phyloP scores from a whole-genome alignment of 495 filamentous ascomycete genomes.

The Hyaloscypha bicolor region DNA sequence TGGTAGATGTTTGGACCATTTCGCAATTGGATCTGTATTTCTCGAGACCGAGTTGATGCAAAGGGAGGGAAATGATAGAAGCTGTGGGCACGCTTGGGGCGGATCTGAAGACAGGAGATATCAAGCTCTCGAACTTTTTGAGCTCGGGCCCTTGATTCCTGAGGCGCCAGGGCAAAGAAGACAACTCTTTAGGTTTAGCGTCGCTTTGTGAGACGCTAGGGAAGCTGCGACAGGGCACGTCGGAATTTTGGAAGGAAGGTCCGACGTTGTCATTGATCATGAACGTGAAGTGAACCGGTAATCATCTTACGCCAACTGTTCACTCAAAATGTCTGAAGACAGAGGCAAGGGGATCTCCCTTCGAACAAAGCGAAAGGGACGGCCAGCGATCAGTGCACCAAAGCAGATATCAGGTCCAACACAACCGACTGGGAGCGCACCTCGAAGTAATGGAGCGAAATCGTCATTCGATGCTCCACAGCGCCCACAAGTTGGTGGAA shows the following conservation, averaged over 20 bases:
- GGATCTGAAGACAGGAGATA: slow-evolving; percentile 12
- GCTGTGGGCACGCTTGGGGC: not conserved
- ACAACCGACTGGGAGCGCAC: slow-evolving; percentile 38
- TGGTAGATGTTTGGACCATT: slow-evolving; percentile 68
- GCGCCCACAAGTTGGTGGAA: slow-evolving; percentile 31
- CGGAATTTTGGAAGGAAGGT: not conserved
- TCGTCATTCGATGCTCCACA: slow-evolving; percentile 27
- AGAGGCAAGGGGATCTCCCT: slow-evolving; percentile 74
- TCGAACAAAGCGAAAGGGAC: slow-evolving; percentile 80
- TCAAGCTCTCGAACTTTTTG: not conserved
- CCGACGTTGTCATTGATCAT: not conserved
- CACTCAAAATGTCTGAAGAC: slow-evolving; percentile 52
- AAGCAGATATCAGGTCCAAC: slow-evolving; percentile 74
- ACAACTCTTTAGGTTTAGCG: not conserved
- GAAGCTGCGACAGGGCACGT: not conserved
- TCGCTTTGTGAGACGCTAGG: not conserved
- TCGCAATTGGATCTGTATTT: slow-evolving; percentile 31
- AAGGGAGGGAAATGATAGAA: slow-evolving; percentile 21
- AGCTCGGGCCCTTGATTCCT: not conserved
- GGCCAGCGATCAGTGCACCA: slow-evolving; percentile 80
- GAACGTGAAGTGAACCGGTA: not conserved
- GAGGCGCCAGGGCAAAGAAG: not conserved
- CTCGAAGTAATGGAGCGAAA: slow-evolving; percentile 28
- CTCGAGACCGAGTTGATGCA: not conserved
- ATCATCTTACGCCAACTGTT: not conserved